Evolutionary conservation across 1,284 basidiomycete species (phyloP).

Genomic region (Waitea zeae): DNA sequence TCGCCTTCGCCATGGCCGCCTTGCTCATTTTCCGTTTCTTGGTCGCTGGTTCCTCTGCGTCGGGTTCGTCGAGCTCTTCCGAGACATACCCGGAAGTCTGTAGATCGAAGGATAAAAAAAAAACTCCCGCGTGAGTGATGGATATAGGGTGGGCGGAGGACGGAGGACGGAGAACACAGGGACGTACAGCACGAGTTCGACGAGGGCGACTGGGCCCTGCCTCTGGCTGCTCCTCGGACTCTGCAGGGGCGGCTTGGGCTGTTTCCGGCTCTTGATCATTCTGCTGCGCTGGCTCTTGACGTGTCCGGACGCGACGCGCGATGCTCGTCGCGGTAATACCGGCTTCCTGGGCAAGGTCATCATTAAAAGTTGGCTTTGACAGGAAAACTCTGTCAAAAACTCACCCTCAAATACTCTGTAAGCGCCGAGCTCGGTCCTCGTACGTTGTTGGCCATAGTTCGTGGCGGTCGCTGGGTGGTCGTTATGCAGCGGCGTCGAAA

Average conservation of each 20-base stretch:
- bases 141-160: not conserved
- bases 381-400: constrained; percentile 12
- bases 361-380: constrained; percentile 2
- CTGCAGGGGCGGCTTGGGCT: not conserved
- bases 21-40: constrained; percentile 30
- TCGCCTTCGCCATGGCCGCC: constrained; percentile 18
- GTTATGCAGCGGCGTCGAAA: no score
- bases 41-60: constrained; percentile 12
- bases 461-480: no score
- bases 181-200: not conserved
- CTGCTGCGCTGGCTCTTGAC: constrained; percentile 9
- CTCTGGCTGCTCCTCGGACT: constrained; percentile 17
- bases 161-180: not conserved
- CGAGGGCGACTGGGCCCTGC: constrained; percentile 25
- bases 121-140: not conserved
- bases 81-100: constrained; percentile 44
- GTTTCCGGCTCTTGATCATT: not conserved
- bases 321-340: constrained; percentile 62
- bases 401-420: constrained; percentile 78
- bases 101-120: constrained; percentile 6
- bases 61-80: constrained; percentile 53
- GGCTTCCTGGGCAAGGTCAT: constrained; percentile 41
- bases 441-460: no score
- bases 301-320: constrained; percentile 35
- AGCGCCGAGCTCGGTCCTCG: constrained; percentile 83